Evolutionary conservation across 2,329 filamentous ascomycete genomes (phyloP).

Genomic region (Chlorencoelia australis): DNA sequence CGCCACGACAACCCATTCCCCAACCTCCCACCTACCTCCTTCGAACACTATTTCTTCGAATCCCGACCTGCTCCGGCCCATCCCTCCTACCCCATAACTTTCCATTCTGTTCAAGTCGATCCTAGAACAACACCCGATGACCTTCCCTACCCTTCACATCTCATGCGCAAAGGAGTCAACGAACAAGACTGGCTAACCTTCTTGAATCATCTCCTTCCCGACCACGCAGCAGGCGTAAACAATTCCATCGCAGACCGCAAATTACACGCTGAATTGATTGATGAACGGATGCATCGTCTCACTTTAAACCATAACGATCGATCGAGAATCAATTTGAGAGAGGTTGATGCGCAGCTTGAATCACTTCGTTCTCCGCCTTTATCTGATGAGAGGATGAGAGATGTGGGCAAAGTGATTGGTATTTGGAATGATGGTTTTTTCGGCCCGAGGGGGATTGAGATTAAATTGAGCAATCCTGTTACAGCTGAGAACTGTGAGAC

Average conservation of each 20-base stretch:
- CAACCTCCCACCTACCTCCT: slow-evolving; percentile 11
- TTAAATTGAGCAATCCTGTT: slow-evolving; percentile 32
- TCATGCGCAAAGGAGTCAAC: slow-evolving; percentile 33
- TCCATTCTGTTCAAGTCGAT: slow-evolving; percentile 12
- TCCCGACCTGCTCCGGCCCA: slow-evolving; percentile 21
- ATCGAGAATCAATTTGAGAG: slow-evolving; percentile 22
- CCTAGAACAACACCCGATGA: slow-evolving; percentile 13
- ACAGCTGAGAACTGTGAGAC: slow-evolving; percentile 25
- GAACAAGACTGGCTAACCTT: slow-evolving; percentile 50
- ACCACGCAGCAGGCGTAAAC: slow-evolving; percentile 35
- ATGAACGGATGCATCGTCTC: slow-evolving; percentile 21
- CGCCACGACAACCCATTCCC: slow-evolving; percentile 10
- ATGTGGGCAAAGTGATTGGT: slow-evolving; percentile 33
- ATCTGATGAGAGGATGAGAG: slow-evolving; percentile 9
- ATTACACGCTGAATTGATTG: slow-evolving; percentile 32
- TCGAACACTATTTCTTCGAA: slow-evolving; percentile 21
- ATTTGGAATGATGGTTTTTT: slow-evolving; percentile 53
- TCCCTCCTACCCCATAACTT: slow-evolving; percentile 22
- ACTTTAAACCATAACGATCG: slow-evolving; percentile 12
- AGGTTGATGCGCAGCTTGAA: slow-evolving; percentile 35
- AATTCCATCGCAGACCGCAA: slow-evolving; percentile 41
- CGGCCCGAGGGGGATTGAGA: slow-evolving; percentile 36
- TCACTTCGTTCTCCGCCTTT: slow-evolving; percentile 18
- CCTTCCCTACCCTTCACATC: slow-evolving; percentile 14
- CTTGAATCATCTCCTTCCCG: slow-evolving; percentile 44